Conservation (phyloP, 2,329 filamentous ascomycete genomes). For the Cladorrhinum sp. region DNA sequence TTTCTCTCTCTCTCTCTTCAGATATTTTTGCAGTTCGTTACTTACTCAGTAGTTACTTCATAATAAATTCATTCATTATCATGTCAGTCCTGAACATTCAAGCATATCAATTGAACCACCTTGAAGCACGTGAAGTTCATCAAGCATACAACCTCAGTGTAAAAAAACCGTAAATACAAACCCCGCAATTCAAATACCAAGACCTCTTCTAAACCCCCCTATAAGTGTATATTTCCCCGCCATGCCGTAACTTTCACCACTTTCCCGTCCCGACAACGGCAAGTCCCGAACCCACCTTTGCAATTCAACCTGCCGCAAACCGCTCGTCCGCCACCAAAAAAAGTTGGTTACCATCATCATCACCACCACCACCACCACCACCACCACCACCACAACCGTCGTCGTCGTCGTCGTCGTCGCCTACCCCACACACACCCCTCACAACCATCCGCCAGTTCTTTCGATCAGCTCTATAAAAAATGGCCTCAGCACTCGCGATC, state of each 20-base stretch:
- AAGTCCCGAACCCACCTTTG: constrained; percentile 17
- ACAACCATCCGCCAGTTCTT: background rate
- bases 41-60: too few species aligned
- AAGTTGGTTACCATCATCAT: constrained; percentile 18
- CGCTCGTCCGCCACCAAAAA: constrained; percentile 20
- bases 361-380: constrained; percentile 13
- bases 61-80: background rate
- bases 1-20: background rate
- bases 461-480: constrained; percentile 32
- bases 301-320: background rate
- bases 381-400: constrained; percentile 7
- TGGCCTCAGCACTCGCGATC: constrained; percentile 59
- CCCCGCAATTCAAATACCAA: background rate
- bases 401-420: too few species aligned
- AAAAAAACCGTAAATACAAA: background rate
- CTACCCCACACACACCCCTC: constrained; percentile 38
- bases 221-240: background rate
- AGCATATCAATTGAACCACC: too few species aligned
- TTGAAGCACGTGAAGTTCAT: background rate
- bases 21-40: background rate
- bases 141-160: too few species aligned
- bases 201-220: background rate
- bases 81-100: too few species aligned
- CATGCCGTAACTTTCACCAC: constrained; percentile 7
- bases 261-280: constrained; percentile 10